These are phyloP conservation scores for Lentinula sp. DNA, from an alignment of 768 basidiomycete genomes.

Conservation along the genomic window DNA sequence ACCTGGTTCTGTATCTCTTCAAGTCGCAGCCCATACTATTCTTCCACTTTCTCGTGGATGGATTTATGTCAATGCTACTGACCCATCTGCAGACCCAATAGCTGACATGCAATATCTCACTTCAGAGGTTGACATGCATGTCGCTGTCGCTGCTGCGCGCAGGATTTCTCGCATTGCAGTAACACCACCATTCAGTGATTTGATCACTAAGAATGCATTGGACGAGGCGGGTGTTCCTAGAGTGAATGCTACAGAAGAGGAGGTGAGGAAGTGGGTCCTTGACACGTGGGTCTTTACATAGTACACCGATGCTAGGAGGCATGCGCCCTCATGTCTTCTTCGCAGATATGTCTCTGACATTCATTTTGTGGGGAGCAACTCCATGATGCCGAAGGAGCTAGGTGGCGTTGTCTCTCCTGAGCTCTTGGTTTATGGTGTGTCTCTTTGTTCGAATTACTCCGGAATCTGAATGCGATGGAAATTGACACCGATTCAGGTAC, in stretches of 20 bases:
- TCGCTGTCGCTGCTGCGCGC: constrained; percentile 7
- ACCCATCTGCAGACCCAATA: constrained; percentile 8
- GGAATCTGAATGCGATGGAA: not conserved
- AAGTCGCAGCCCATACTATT: constrained; percentile 7
- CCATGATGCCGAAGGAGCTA: constrained; percentile 11
- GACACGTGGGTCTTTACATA: not conserved
- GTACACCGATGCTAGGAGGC: too few species aligned
- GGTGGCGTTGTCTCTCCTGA: constrained; percentile 13
- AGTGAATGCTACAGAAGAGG: constrained; percentile 9
- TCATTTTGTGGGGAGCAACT: constrained; percentile 12
- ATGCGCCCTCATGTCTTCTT: too few species aligned
- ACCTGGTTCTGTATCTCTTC: not conserved
- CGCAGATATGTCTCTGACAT: constrained; percentile 9
- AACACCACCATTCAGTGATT: constrained; percentile 12
- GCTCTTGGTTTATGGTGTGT: constrained; percentile 9
- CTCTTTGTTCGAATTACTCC: not conserved
- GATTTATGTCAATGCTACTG: constrained; percentile 9
- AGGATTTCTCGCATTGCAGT: constrained; percentile 6
- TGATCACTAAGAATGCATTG: constrained; percentile 2
- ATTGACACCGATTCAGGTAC: constrained; percentile 2
- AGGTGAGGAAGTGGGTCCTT: constrained; percentile 10
- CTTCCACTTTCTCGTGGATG: constrained; percentile 12
- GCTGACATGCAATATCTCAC: constrained; percentile 8
- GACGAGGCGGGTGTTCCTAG: constrained; percentile 4
- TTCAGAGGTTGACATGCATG: constrained; percentile 7